Conservation (phyloP, 805 yeast genomes). For the Candida pini region DNA sequence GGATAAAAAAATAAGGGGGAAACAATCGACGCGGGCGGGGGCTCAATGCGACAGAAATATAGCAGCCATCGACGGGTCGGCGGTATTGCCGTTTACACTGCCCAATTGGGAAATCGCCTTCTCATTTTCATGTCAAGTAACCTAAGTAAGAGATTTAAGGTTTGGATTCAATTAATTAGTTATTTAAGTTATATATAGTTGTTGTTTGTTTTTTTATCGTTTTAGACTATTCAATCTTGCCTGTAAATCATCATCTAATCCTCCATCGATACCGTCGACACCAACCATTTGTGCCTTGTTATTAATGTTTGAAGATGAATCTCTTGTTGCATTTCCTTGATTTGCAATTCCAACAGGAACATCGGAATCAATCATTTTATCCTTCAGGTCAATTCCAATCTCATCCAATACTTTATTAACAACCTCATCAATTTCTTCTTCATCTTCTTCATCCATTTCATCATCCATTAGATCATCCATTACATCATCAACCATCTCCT, state of each 20-base stretch:
- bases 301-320: conserved; percentile 4
- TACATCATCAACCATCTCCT: conserved; percentile 98
- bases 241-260: conserved; percentile 78
- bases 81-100: too few species aligned
- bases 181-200: too few species aligned
- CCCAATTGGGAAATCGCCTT: too few species aligned
- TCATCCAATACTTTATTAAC: conserved; percentile 91
- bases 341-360: conserved; percentile 32
- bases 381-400: conserved; percentile 80
- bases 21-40: too few species aligned
- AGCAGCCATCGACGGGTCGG: too few species aligned
- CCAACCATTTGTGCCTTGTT: conserved; percentile 27
- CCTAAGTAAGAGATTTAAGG: too few species aligned
- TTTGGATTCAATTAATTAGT: too few species aligned
- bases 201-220: conserved; percentile 36
- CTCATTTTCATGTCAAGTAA: too few species aligned
- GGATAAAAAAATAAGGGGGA: too few species aligned
- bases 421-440: conserved; percentile 83
- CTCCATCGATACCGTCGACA: conserved; percentile 24
- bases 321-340: conserved; percentile 5
- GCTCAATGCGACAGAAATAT: too few species aligned
- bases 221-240: conserved; percentile 82
- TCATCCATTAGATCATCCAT: conserved; percentile 95
- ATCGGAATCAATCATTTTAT: conserved; percentile 34
- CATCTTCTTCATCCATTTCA: conserved; percentile 76